Evolutionary conservation across 2,329 filamentous ascomycete species (phyloP), one percentile per base, ranked within the genome.

Genomic region (Cercospora zeae-maydis): DNA sequence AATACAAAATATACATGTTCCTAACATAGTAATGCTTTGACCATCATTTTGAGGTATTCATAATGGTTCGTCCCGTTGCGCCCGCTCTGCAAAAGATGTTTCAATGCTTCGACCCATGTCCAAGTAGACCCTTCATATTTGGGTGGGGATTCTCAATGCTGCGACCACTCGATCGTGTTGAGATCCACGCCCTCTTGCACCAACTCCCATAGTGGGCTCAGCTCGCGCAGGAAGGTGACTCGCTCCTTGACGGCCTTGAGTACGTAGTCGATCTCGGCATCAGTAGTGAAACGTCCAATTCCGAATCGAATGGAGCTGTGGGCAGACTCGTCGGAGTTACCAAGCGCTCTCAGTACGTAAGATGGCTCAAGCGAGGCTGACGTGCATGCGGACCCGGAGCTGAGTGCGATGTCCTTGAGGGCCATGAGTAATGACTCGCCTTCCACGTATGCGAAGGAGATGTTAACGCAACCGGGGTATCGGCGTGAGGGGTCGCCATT

Each of bases 371-470:
- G 82, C 0, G 95, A 99, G 0, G 95, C 95, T 4, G 93, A 98
- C 1, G 95, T 99, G 79, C 95, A 99, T 5, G 95, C 95, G 73
- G 92, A 97, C 62, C 95, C 95, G 0, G 95, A 99, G 6, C 93
- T 98, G 36, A 99, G 82, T 0, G 95, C 95, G 77, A 99, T 97
- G 71, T 99, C 95, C 79, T 99, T 99, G 51, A 99, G 81, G 0
- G 95, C 95, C 95, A 99, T 99, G 67, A 99, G 84, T 1, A 99
- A 88, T 2, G 95, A 98, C 79, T 99, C 95, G 69, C 95, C 95
- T 79, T 99, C 95, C 4, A 99, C 92, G 73, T 99, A 99, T 34
- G 95, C 93, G 74, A 99, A 99, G 0, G 95, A 99, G 10, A 99
- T 90, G 77, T 99, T 99, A 65, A 99, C 93, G 72, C 95, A 99